Percentiles rank a stretch among this genome's conserved stretches.
Evolutionary conservation across 2,329 filamentous ascomycete genomes (phyloP).

Genomic region (Mariannaea sp.): DNA sequence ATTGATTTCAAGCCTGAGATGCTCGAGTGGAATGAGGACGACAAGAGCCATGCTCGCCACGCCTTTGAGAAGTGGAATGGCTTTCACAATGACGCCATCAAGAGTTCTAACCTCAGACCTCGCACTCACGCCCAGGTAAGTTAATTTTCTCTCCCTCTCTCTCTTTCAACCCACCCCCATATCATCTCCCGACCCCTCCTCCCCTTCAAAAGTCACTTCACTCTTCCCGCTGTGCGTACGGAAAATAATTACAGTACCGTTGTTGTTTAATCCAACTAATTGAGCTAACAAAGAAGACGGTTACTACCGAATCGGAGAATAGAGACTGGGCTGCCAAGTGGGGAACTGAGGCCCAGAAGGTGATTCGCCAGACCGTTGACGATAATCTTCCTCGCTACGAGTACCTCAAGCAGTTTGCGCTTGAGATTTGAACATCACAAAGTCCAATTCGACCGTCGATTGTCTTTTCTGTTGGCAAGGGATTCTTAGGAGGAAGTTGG

Average conservation of each 20-base stretch:
- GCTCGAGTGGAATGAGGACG: conserved; percentile 82
- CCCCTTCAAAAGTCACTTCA: conserved; percentile 31
- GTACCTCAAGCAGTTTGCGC: conserved; percentile 73
- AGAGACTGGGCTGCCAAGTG: conserved; percentile 76
- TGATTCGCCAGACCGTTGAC: conserved; percentile 73
- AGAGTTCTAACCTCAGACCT: conserved; percentile 76
- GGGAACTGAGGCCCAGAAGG: conserved; percentile 70
- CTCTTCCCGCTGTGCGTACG: conserved; percentile 20
- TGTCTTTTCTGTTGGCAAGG: background rate
- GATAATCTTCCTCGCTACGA: conserved; percentile 77
- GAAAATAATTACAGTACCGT: too few relatives aligned
- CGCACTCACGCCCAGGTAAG: conserved; percentile 66
- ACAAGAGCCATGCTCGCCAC: conserved; percentile 71
- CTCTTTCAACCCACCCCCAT: too few relatives aligned
- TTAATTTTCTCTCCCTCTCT: conserved; percentile 22
- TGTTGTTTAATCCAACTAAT: conserved; percentile 30
- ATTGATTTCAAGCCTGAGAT: conserved; percentile 77
- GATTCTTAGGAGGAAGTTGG: conserved; percentile 19
- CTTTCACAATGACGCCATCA: conserved; percentile 93
- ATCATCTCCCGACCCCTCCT: too few relatives aligned
- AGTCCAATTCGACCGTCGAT: background rate
- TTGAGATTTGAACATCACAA: conserved; percentile 20
- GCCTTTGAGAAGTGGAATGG: conserved; percentile 97
- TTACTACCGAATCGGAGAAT: conserved; percentile 69
- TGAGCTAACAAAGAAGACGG: conserved; percentile 56